Evolutionary conservation across 179 eudicot species (phyloP).

Genomic region (Pouteria campechiana): DNA sequence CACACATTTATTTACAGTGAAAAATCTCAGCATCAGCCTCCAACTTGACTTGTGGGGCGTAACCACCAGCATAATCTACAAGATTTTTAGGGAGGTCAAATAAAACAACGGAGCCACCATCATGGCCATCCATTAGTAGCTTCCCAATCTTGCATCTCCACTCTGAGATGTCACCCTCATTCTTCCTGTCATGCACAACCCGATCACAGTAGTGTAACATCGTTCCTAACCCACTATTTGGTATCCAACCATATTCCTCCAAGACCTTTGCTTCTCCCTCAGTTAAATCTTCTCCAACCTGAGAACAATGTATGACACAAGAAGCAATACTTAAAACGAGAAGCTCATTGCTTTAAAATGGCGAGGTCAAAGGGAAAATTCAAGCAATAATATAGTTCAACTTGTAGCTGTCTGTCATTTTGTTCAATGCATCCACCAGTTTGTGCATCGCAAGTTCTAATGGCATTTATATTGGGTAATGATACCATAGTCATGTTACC

Average conservation of each 20-base stretch:
- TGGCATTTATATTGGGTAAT: too few species aligned
- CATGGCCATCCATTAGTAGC: slow-evolving; percentile 62
- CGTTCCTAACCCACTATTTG: slow-evolving; percentile 78
- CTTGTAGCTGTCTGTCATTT: too few species aligned
- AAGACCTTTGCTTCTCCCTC: slow-evolving; percentile 89
- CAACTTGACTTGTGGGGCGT: slow-evolving; percentile 36
- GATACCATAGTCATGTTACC: too few species aligned
- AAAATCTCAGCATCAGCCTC: slow-evolving; percentile 29
- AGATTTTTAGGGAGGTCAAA: slow-evolving; percentile 31
- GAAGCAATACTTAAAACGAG: too few species aligned
- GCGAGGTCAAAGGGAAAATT: too few species aligned
- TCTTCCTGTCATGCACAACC: slow-evolving; percentile 72
- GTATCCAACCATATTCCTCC: slow-evolving; percentile 78
- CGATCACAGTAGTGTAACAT: slow-evolving; percentile 89
- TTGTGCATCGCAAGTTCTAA: too few species aligned
- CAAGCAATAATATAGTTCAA: too few species aligned
- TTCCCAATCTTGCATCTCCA: slow-evolving; percentile 80
- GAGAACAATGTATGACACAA: background rate
- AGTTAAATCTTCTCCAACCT: slow-evolving; percentile 84
- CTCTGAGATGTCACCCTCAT: slow-evolving; percentile 53
- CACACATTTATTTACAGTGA: too few species aligned
- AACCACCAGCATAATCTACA: slow-evolving; percentile 19
- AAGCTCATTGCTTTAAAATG: too few species aligned
- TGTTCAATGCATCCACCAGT: too few species aligned
- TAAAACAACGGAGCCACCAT: slow-evolving; percentile 56